Evolutionary conservation across 192 early-diverging fungal genomes (phyloP).

Genomic region (Linnemannia schmuckeri): DNA sequence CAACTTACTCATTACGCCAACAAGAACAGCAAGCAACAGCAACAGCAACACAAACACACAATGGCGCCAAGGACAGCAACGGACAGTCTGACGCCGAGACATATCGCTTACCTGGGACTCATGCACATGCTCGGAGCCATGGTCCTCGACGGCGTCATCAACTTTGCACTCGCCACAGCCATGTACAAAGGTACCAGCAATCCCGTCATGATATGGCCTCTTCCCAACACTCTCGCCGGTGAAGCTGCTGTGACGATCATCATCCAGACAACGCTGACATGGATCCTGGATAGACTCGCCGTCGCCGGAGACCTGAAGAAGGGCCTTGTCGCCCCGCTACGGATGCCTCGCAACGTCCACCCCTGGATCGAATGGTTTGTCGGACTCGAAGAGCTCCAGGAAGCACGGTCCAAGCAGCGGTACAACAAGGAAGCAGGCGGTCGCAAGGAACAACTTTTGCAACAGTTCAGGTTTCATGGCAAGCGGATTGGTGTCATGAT

Average conservation of each 20-base stretch:
- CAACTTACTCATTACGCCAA: not conserved
- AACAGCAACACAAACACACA: not conserved
- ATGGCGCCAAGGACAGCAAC: conserved; percentile 3
- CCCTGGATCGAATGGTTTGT: conserved; percentile 37
- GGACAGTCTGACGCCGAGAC: conserved; percentile 18
- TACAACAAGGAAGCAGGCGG: not conserved
- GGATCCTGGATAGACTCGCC: conserved; percentile 33
- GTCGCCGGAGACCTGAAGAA: conserved; percentile 30
- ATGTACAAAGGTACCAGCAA: conserved; percentile 28
- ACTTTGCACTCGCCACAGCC: conserved; percentile 33
- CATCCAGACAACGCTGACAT: conserved; percentile 32
- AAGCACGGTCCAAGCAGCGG: not conserved
- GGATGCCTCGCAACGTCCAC: conserved; percentile 17
- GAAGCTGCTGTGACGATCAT: conserved; percentile 30
- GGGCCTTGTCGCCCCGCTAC: conserved; percentile 24
- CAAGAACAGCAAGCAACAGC: not conserved
- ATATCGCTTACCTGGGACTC: conserved; percentile 26
- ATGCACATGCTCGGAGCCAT: conserved; percentile 43
- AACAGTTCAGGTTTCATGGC: conserved; percentile 18
- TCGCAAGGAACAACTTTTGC: conserved; percentile 10
- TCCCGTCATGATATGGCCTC: conserved; percentile 26
- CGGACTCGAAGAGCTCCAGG: conserved; percentile 6
- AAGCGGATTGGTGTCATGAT: conserved; percentile 21
- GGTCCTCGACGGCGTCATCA: conserved; percentile 30
- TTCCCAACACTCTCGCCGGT: conserved; percentile 29